These are phyloP conservation scores for Chytriomyces confervae DNA, from an alignment of 192 early-diverging fungal genomes.

Conservation along the genomic window DNA sequence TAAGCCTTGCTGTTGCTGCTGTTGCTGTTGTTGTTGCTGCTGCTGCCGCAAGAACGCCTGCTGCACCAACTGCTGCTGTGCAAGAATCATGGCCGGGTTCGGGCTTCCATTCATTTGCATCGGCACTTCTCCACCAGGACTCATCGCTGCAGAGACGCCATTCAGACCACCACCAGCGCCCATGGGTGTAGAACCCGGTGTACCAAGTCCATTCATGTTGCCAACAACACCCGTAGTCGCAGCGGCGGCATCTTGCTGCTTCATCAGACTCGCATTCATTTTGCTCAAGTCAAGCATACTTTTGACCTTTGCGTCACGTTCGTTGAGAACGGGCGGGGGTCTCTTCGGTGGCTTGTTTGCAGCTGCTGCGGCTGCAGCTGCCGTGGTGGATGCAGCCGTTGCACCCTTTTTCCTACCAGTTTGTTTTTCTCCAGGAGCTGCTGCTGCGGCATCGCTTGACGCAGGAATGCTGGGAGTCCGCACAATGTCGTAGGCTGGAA, in stretches of 20 bases:
- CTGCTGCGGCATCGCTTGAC: neutral
- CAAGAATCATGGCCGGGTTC: neutral
- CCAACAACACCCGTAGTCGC: neutral
- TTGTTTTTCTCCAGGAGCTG: neutral
- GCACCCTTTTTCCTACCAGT: no score
- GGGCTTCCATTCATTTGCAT: neutral
- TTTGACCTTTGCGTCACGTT: conserved; percentile 1
- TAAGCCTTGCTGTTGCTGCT: neutral
- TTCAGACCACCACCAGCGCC: neutral
- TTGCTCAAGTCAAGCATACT: conserved; percentile 14
- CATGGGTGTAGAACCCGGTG: neutral
- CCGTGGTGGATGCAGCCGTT: conserved; percentile 2
- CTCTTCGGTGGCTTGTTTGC: conserved; percentile 17
- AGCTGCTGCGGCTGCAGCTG: neutral
- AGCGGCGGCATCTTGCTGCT: conserved; percentile 1
- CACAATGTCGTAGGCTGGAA: conserved; percentile 25
- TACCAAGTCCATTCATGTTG: neutral
- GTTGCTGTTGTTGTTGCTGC: conserved; percentile 15
- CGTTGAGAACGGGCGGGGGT: conserved; percentile 27
- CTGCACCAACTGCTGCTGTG: neutral
- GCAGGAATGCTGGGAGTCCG: neutral
- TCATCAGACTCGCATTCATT: neutral
- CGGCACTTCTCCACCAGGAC: neutral
- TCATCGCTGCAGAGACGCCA: neutral
- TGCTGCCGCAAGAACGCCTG: neutral